phyloP scores from a whole-genome alignment of 129 eudicot genomes.

The Solidago caesia region DNA sequence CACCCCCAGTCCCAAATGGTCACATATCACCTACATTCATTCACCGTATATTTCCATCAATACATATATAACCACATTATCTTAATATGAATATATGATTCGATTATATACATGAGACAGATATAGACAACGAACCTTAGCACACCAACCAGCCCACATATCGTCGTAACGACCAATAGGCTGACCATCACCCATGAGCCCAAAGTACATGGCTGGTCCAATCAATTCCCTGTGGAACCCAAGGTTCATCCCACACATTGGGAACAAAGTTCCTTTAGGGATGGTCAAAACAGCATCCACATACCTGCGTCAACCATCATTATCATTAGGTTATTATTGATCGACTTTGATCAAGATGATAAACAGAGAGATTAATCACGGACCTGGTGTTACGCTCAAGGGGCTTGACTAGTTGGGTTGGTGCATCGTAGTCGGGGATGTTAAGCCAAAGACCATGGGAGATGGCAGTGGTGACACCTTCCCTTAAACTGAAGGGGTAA shows the following conservation, averaged over 20 bases:
- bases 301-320: constrained; percentile 40
- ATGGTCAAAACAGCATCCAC: constrained; percentile 72
- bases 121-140: constrained; percentile 40
- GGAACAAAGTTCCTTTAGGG: constrained; percentile 68
- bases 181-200: constrained; percentile 81
- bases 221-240: constrained; percentile 68
- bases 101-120: not conserved
- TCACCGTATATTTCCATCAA: not conserved
- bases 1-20: constrained; percentile 71
- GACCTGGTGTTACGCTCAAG: constrained; percentile 66
- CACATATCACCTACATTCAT: constrained; percentile 54
- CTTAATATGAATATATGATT: not conserved
- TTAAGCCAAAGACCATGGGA: constrained; percentile 87
- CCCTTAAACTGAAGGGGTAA: constrained; percentile 68
- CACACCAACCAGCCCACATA: constrained; percentile 84
- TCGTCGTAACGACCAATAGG: constrained; percentile 78
- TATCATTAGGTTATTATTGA: not conserved
- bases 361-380: not conserved
- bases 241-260: constrained; percentile 83
- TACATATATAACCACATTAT: constrained; percentile 4
- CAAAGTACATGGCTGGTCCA: constrained; percentile 79
- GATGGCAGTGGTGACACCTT: constrained; percentile 76
- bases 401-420: constrained; percentile 78
- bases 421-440: constrained; percentile 81
- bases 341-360: not conserved